Conservation (phyloP, 768 basidiomycete species). For the Podaxis sp. region DNA sequence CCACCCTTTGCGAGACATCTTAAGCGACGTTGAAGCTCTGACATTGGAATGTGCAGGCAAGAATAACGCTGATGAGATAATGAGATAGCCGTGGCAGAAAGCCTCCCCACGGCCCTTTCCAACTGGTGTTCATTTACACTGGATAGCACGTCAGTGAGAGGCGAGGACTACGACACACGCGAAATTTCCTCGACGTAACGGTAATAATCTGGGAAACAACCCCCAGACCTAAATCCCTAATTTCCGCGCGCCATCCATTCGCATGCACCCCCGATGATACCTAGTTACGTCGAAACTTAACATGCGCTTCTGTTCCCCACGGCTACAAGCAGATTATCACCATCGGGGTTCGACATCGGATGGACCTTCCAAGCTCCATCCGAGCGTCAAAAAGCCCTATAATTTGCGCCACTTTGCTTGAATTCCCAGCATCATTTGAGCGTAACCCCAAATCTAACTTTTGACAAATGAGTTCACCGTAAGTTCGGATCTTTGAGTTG, state of each 20-base stretch:
- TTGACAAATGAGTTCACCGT: background rate
- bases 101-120: no score
- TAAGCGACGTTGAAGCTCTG: background rate
- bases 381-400: background rate
- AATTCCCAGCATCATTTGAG: background rate
- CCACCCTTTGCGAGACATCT: background rate
- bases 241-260: background rate
- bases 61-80: background rate
- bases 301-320: background rate
- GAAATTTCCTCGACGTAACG: background rate
- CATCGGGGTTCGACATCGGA: conserved; percentile 1
- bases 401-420: background rate
- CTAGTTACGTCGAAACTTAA: background rate
- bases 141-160: background rate
- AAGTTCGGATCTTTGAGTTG: background rate
- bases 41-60: background rate
- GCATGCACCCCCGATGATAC: background rate
- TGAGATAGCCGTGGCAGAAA: no score
- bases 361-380: conserved; percentile 14
- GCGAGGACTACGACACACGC: background rate
- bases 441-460: background rate
- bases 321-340: background rate
- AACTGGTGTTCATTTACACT: no score
- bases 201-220: background rate
- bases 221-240: background rate